A percentile compares a stretch with the other conserved stretches of the same genome.
Evolutionary conservation across 495 filamentous ascomycete species (phyloP).

Genomic region (Lophiotrema nucula): DNA sequence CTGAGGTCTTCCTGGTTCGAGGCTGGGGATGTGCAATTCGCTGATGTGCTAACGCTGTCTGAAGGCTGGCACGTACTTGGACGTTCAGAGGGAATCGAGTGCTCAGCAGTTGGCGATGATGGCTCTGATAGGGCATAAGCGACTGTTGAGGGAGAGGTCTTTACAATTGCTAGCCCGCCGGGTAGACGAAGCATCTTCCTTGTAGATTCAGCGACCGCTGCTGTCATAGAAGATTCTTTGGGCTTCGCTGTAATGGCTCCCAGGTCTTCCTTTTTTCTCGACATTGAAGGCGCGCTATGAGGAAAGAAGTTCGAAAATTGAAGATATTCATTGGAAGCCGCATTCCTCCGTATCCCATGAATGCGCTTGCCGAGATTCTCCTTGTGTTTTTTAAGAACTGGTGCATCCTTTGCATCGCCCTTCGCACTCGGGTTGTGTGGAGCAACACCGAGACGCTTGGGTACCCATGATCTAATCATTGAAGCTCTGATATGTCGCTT

Average conservation of each 20-base stretch:
- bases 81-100: no score
- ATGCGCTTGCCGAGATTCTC: no score
- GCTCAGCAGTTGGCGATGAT: background rate
- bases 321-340: constrained; percentile 4
- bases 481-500: background rate
- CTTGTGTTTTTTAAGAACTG: no score
- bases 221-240: no score
- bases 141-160: background rate
- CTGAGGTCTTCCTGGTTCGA: background rate
- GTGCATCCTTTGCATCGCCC: no score
- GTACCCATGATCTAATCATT: constrained; percentile 15
- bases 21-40: background rate
- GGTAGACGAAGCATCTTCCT: constrained; percentile 8
- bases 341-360: no score
- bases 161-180: constrained; percentile 4
- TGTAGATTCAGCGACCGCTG: background rate
- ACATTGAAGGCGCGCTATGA: background rate
- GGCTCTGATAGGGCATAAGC: background rate
- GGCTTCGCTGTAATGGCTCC: no score
- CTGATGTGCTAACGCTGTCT: background rate
- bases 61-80: no score
- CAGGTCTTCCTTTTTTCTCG: background rate
- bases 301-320: constrained; percentile 21
- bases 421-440: background rate
- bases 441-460: constrained; percentile 17